Percentiles rank a stretch among this genome's conserved stretches.
Conservation (phyloP, 805 yeast species). For the Metschnikowia proteae region DNA sequence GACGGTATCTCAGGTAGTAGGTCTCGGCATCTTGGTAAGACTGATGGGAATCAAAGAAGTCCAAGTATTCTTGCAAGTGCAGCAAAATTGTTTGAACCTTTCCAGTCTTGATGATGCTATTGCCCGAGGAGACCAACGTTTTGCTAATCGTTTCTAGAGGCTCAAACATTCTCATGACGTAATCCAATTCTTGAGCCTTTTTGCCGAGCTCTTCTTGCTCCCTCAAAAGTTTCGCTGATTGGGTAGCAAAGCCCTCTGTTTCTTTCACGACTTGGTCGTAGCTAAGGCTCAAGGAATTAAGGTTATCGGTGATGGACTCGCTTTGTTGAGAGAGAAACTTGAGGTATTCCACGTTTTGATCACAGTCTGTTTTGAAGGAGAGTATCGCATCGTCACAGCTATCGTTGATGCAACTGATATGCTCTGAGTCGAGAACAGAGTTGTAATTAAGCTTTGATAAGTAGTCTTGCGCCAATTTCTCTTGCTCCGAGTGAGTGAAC, state of each 20-base stretch:
- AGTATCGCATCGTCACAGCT: constrained; percentile 30
- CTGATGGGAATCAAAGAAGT: constrained; percentile 50
- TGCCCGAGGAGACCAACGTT: constrained; percentile 61
- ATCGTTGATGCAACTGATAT: constrained; percentile 39
- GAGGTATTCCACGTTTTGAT: constrained; percentile 19
- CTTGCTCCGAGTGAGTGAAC: constrained; percentile 35
- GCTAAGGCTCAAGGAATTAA: constrained; percentile 47
- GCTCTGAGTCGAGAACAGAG: constrained; percentile 36
- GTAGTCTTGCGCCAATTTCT: constrained; percentile 30
- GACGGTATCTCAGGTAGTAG: constrained; percentile 70
- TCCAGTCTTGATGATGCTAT: constrained; percentile 52
- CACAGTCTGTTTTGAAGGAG: constrained; percentile 34
- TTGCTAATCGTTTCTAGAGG: constrained; percentile 66
- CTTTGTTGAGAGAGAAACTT: constrained; percentile 44
- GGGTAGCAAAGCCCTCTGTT: constrained; percentile 59
- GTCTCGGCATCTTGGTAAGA: constrained; percentile 63
- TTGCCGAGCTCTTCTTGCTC: constrained; percentile 42
- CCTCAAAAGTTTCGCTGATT: constrained; percentile 48
- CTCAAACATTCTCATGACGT: constrained; percentile 59
- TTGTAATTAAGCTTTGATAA: constrained; percentile 41
- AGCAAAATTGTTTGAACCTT: constrained; percentile 38
- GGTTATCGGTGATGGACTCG: constrained; percentile 38
- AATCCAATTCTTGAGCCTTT: constrained; percentile 44
- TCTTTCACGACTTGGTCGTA: constrained; percentile 58
- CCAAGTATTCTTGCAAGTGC: constrained; percentile 64